A percentile compares a stretch with the other conserved stretches of the same genome.
Conservation (phyloP, 2,329 filamentous ascomycete genomes). For the Cladosporium halotolerans region DNA sequence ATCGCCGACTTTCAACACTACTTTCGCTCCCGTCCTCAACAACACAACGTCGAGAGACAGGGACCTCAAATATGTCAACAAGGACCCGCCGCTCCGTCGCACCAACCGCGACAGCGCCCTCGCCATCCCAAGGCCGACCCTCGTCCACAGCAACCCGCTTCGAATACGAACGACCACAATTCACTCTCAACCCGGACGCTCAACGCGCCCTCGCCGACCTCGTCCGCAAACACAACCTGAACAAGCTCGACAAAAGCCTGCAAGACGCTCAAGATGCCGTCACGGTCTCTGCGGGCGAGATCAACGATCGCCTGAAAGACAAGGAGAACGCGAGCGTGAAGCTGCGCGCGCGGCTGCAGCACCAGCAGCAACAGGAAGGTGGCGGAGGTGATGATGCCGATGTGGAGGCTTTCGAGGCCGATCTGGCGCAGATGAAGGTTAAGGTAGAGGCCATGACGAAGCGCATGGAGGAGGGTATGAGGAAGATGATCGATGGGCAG, state of each 20-base stretch:
- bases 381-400: conserved; percentile 20
- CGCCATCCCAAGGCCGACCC: background rate
- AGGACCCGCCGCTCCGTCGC: background rate
- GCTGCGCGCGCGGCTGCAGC: conserved; percentile 19
- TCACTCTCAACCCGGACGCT: conserved; percentile 44
- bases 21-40: background rate
- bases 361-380: conserved; percentile 15
- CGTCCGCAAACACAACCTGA: conserved; percentile 35
- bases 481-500: conserved; percentile 52
- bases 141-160: background rate
- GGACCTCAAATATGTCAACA: background rate
- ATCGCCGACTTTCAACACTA: background rate
- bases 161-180: conserved; percentile 48
- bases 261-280: conserved; percentile 42
- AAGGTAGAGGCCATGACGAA: conserved; percentile 48
- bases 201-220: conserved; percentile 44
- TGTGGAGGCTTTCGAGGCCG: conserved; percentile 33
- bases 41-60: background rate
- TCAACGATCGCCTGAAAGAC: conserved; percentile 49
- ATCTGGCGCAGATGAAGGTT: conserved; percentile 35
- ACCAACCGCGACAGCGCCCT: background rate
- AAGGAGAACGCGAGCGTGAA: conserved; percentile 26
- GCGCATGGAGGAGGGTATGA: conserved; percentile 52
- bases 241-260: conserved; percentile 44
- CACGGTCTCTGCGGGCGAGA: conserved; percentile 43